These are phyloP conservation scores for Brassica napus DNA, from an alignment of 345 rosid genomes.

Conservation along the genomic window DNA sequence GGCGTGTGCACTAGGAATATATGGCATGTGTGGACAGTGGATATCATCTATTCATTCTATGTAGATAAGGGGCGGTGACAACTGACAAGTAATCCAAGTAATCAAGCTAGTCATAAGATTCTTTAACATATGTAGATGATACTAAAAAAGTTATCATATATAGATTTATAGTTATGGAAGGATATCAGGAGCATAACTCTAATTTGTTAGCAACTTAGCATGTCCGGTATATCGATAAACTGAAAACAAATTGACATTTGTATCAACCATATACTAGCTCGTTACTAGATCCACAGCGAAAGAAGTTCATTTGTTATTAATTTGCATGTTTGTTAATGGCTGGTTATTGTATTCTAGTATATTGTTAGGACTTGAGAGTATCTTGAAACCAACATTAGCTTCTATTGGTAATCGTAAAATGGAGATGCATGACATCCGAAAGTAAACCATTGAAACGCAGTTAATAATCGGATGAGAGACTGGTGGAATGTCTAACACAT, in stretches of 20 bases:
- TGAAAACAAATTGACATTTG: background rate
- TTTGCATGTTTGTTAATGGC: background rate
- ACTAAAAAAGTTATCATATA: background rate
- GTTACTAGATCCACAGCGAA: background rate
- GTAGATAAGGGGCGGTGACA: background rate
- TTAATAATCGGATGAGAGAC: background rate
- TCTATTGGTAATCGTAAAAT: background rate
- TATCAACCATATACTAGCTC: background rate
- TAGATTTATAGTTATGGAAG: background rate
- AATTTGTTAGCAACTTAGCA: background rate
- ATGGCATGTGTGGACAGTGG: background rate
- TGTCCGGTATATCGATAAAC: background rate
- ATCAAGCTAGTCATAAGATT: background rate
- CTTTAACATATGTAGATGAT: background rate
- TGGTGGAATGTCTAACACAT: conserved; percentile 12
- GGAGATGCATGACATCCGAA: conserved; percentile 5
- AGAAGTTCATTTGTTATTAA: background rate
- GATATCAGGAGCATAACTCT: background rate
- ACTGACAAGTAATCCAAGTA: background rate
- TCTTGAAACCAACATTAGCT: background rate
- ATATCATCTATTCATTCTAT: background rate
- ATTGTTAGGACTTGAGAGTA: background rate
- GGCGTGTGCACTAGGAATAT: background rate
- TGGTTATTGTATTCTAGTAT: background rate
- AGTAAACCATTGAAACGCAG: conserved; percentile 3